Conservation (phyloP, 768 basidiomycete species). For the Lentinula raphanica region DNA sequence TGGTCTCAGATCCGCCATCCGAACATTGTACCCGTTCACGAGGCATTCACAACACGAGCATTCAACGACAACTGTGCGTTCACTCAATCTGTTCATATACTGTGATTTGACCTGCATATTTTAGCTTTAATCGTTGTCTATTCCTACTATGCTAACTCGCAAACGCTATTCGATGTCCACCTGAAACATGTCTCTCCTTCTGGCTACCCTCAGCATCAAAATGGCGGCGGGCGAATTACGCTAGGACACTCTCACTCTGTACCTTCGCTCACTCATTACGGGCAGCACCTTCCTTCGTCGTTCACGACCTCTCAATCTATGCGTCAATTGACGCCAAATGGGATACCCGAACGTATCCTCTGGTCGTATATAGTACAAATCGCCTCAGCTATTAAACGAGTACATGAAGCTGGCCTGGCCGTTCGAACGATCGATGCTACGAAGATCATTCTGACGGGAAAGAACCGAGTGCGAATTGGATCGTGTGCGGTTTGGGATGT, state of each 20-base stretch:
- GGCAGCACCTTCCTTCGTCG: conserved; percentile 18
- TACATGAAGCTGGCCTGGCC: conserved; percentile 78
- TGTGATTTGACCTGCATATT: conserved; percentile 3
- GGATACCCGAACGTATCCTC: conserved; percentile 70
- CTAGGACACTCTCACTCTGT: conserved; percentile 19
- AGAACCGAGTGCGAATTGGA: conserved; percentile 84
- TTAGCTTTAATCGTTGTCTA: conserved; percentile 89
- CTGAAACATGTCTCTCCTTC: conserved; percentile 50
- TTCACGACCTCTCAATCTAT: neutral
- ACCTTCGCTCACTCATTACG: conserved; percentile 26
- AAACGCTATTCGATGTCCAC: conserved; percentile 77
- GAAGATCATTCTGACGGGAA: conserved; percentile 83
- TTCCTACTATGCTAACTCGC: conserved; percentile 79
- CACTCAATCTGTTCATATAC: neutral
- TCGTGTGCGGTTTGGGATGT: conserved; percentile 88
- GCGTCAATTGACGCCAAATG: neutral
- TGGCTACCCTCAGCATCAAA: conserved; percentile 18
- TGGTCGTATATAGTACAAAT: conserved; percentile 96
- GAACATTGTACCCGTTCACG: conserved; percentile 73
- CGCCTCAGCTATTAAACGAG: conserved; percentile 77
- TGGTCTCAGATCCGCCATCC: conserved; percentile 88
- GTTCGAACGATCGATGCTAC: conserved; percentile 79
- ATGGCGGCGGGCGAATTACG: conserved; percentile 19
- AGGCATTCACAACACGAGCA: conserved; percentile 91
- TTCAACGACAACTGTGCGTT: conserved; percentile 88